phyloP scores from a whole-genome alignment of 2,329 filamentous ascomycete genomes.

The Cladophialophora immunda region DNA sequence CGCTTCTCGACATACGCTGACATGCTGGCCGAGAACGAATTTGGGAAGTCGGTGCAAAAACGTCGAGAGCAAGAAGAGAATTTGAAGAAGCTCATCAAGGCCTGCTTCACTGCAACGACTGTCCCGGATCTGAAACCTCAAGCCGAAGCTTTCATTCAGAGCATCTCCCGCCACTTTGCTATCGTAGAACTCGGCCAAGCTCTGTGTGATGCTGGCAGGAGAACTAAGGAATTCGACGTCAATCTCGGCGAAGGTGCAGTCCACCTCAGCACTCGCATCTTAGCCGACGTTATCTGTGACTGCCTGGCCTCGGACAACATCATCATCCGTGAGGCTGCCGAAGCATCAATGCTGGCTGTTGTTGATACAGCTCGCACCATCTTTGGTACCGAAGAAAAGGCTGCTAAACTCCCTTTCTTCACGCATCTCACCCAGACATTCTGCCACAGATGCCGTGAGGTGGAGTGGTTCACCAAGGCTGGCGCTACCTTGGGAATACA shows the following conservation, averaged over 20 bases:
- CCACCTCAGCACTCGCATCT: conserved; percentile 82
- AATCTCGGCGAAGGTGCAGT: conserved; percentile 86
- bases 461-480: conserved; percentile 98
- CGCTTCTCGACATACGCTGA: conserved; percentile 74
- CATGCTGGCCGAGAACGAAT: conserved; percentile 77
- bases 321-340: conserved; percentile 81
- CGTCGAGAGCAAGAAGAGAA: conserved; percentile 83
- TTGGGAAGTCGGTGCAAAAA: conserved; percentile 84
- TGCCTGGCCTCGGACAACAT: conserved; percentile 85
- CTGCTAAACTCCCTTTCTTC: conserved; percentile 84
- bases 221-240: conserved; percentile 81
- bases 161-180: conserved; percentile 88
- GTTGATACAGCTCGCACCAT: conserved; percentile 79
- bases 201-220: conserved; percentile 81
- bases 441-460: conserved; percentile 93
- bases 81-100: conserved; percentile 87
- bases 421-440: conserved; percentile 81
- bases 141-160: conserved; percentile 76
- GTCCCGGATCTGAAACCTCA: conserved; percentile 81
- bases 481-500: conserved; percentile 91
- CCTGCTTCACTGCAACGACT: conserved; percentile 84
- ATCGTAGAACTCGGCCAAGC: conserved; percentile 87
- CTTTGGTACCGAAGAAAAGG: conserved; percentile 76
- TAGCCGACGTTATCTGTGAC: conserved; percentile 90
- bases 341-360: conserved; percentile 78